These are phyloP conservation scores for Globisporangium middletonii DNA, from an alignment of 352 stramenopile genomes.

Conservation along the genomic window DNA sequence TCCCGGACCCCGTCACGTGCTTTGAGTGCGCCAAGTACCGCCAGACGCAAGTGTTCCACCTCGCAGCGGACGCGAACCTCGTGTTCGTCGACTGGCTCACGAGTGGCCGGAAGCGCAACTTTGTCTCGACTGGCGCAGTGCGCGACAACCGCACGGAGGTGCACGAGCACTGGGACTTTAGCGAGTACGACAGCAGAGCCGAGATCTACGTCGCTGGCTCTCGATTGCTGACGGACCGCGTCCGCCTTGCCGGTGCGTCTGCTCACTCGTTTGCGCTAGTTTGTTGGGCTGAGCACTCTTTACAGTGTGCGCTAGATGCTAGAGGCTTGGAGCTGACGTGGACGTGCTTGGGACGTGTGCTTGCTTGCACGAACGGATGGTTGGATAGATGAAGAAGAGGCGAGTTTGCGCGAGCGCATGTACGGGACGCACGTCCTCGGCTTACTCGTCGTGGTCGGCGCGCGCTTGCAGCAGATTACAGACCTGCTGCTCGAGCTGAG, in stretches of 20 bases:
- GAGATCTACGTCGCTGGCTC: constrained; percentile 52
- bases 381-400: constrained; percentile 52
- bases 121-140: constrained; percentile 50
- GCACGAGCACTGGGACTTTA: constrained; percentile 76
- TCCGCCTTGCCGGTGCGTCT: constrained; percentile 48
- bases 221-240: constrained; percentile 58
- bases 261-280: neutral
- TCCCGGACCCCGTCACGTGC: constrained; percentile 79
- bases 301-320: neutral
- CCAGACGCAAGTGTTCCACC: constrained; percentile 57
- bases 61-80: constrained; percentile 42
- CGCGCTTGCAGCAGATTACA: constrained; percentile 44
- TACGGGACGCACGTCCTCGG: constrained; percentile 68
- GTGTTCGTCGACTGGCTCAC: constrained; percentile 85
- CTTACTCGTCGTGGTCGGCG: constrained; percentile 57
- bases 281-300: too few relatives aligned
- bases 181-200: constrained; percentile 59
- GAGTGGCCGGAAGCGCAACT: constrained; percentile 79
- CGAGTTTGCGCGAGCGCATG: constrained; percentile 69
- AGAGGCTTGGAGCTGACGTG: neutral
- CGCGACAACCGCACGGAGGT: constrained; percentile 57
- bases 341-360: neutral
- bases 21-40: constrained; percentile 66
- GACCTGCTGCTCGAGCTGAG: constrained; percentile 54
- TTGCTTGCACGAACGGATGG: neutral